Evolutionary conservation across 805 yeast genomes (phyloP), one percentile per base, ranked within the genome.

Genomic region (Phaffomyces thermotolerans): DNA sequence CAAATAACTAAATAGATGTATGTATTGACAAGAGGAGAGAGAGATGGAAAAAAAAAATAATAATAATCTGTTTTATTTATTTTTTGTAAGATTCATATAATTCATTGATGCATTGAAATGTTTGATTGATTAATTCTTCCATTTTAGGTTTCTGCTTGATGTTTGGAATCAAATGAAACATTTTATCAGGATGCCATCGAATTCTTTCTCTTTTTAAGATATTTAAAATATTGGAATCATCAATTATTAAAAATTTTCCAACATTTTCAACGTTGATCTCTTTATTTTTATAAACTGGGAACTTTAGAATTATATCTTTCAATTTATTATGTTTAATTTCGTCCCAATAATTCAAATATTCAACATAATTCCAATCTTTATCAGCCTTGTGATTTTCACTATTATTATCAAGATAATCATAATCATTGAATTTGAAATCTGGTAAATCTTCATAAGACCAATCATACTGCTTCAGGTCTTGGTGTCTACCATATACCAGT

Each of bases 181-280:
- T 74, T 52, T 71, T 73, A 54, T 81, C 89, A 1, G 89, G 89
- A 56, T 81, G 89, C 88, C 88, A 81, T 48, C 75, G 60, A 6
- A 81, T 58, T 43, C 88, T 57, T 51, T 81, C 88, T 25, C 46
- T 51, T 45, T 72, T 76, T 22, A 67, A 46, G 1, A 7, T n/a
- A 31, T 6, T 39, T 34, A 44, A 43, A 39, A 49, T 49, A 2
- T 36, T 17, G 9, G 4, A 20, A 25, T 15, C 10, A 2, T 48
- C 18, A 4, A 50, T 37, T 9, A 37, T 31, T 9, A 58, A 36
- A 36, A 62, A 60, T 2, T 17, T 4, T 14, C 40, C 22, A 8
- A 62, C 35, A 32, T 50, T 45, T 2, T 23, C 42, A 3, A 8
- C 2, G 13, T 34, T 43, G 5, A 60, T 13, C 2, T 62, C 68